phyloP scores from a whole-genome alignment of 495 filamentous ascomycete species.

The Annulohypoxylon maeteangense region DNA sequence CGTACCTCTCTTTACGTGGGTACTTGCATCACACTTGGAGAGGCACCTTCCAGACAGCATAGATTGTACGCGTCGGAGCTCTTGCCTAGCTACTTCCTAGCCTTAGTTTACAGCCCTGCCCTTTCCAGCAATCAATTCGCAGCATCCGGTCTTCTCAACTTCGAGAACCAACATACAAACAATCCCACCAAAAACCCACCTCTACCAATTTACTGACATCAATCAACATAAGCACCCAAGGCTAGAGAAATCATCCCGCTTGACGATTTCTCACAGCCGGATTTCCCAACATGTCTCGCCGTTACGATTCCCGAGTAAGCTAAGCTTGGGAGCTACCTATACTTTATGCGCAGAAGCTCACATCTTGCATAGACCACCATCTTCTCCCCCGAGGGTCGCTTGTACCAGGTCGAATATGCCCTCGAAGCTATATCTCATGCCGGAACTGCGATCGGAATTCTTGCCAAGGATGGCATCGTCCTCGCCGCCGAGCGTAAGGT shows the following conservation, averaged over 20 bases:
- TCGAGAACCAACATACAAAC: not conserved
- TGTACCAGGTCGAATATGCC: slow-evolving; percentile 99
- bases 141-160: slow-evolving; percentile 17
- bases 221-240: not conserved
- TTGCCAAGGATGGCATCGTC: slow-evolving; percentile 98
- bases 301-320: slow-evolving; percentile 96
- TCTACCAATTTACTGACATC: slow-evolving; percentile 13
- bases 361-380: slow-evolving; percentile 84
- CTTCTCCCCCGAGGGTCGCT: slow-evolving; percentile 97
- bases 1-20: not conserved
- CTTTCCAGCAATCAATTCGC: slow-evolving; percentile 26
- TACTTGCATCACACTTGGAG: not conserved
- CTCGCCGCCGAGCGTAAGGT: slow-evolving; percentile 99
- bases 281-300: slow-evolving; percentile 80
- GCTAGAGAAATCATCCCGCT: not conserved
- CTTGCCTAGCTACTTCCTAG: slow-evolving; percentile 40
- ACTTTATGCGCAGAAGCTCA: slow-evolving; percentile 51
- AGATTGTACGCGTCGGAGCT: slow-evolving; percentile 44
- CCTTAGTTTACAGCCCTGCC: slow-evolving; percentile 17
- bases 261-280: slow-evolving; percentile 20
- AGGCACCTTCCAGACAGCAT: not conserved
- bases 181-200: not conserved
- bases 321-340: slow-evolving; percentile 58
- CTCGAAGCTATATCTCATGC: slow-evolving; percentile 98
- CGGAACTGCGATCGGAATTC: slow-evolving; percentile 93